Percentiles rank a stretch among this genome's conserved stretches.
Conservation (phyloP, 805 yeast species). For the Candida wancherniae region DNA sequence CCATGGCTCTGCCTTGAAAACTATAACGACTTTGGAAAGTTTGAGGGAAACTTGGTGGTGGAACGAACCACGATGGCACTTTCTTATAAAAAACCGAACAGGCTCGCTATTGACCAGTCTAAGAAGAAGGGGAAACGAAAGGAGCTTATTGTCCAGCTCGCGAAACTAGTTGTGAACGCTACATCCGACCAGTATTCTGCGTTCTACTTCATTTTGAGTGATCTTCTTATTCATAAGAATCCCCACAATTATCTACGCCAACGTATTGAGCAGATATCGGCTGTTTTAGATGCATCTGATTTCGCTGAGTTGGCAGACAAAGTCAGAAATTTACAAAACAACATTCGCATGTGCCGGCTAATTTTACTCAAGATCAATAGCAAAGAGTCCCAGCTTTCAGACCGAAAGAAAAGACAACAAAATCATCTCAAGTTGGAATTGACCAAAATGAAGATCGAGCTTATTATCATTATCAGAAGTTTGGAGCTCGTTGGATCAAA, state of each 20-base stretch:
- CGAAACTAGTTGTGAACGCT: constrained; percentile 36
- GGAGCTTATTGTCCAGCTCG: constrained; percentile 29
- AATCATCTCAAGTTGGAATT: constrained; percentile 28
- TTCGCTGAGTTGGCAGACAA: constrained; percentile 30
- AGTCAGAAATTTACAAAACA: constrained; percentile 27
- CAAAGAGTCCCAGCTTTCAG: constrained; percentile 22
- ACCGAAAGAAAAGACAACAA: constrained; percentile 19
- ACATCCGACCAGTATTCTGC: constrained; percentile 36
- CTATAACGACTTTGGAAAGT: constrained; percentile 20
- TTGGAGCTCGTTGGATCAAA: constrained; percentile 12
- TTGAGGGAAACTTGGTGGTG: constrained; percentile 26
- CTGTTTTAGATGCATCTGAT: constrained; percentile 34
- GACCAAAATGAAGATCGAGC: constrained; percentile 30
- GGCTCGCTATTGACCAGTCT: constrained; percentile 34
- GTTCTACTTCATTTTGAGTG: constrained; percentile 31
- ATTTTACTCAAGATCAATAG: constrained; percentile 39
- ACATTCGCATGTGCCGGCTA: constrained; percentile 26
- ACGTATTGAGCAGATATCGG: constrained; percentile 33
- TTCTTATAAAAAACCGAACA: constrained; percentile 48
- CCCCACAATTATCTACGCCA: constrained; percentile 32
- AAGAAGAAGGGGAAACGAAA: constrained; percentile 20
- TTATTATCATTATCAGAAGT: constrained; percentile 27
- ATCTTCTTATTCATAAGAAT: constrained; percentile 29
- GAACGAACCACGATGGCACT: constrained; percentile 39
- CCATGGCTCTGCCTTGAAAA: constrained; percentile 24